Conservation (phyloP, 768 basidiomycete genomes). For the Tubosaeta brunneosetosa region DNA sequence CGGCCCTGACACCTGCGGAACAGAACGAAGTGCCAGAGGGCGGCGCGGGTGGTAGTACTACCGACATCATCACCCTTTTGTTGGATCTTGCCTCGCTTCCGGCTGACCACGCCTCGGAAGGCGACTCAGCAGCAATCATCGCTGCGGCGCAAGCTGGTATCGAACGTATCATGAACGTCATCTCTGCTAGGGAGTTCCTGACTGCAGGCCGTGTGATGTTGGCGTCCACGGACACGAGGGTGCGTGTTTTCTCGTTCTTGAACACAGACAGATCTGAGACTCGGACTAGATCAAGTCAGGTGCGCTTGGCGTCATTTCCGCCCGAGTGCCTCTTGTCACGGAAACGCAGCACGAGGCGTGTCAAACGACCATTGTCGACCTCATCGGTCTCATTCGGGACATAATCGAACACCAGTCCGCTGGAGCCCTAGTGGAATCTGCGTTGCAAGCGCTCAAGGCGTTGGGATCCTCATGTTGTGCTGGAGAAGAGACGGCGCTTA, state of each 20-base stretch:
- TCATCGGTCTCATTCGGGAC: constrained; percentile 47
- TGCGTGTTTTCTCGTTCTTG: constrained; percentile 27
- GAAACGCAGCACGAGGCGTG: constrained; percentile 50
- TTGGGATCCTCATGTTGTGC: constrained; percentile 53
- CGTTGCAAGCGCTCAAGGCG: constrained; percentile 56
- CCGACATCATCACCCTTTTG: constrained; percentile 44
- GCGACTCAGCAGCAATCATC: constrained; percentile 42
- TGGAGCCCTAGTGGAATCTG: constrained; percentile 38
- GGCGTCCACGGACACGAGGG: constrained; percentile 47
- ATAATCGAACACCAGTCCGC: constrained; percentile 43
- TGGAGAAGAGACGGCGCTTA: constrained; percentile 64
- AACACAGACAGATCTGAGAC: not conserved
- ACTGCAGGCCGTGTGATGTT: constrained; percentile 52
- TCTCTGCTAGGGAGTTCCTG: constrained; percentile 71
- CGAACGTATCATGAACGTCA: constrained; percentile 50
- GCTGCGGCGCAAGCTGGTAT: constrained; percentile 48
- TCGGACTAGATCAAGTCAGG: constrained; percentile 52
- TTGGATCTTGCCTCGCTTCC: constrained; percentile 43
- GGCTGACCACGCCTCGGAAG: constrained; percentile 27
- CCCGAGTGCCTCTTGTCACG: constrained; percentile 60
- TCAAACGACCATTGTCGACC: constrained; percentile 46
- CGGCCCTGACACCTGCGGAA: constrained; percentile 40
- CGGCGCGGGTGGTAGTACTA: constrained; percentile 28
- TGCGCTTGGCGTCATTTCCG: constrained; percentile 65
- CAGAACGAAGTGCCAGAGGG: not conserved